Percentiles rank a stretch among this genome's conserved stretches.
Evolutionary conservation across 352 stramenopile genomes (phyloP).

Genomic region (Phytophthora fragariae): DNA sequence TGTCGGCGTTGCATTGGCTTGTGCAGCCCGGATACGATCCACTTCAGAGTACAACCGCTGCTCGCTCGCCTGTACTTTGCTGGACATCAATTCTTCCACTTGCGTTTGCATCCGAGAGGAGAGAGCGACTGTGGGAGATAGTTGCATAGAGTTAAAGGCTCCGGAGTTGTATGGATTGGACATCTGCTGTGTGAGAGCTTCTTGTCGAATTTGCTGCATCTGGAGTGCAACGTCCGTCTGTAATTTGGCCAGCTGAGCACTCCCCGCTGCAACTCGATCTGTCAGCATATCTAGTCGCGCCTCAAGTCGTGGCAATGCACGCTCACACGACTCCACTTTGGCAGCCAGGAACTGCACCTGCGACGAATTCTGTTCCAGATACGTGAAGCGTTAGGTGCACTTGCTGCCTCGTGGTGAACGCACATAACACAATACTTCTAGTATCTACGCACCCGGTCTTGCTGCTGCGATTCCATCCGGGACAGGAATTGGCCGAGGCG

Average conservation of each 20-base stretch:
- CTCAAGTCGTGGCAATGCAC: conserved; percentile 64
- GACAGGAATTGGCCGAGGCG: conserved; percentile 61
- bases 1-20: conserved; percentile 10
- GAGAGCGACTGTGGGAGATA: conserved; percentile 34
- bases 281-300: conserved; percentile 66
- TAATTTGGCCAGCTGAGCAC: conserved; percentile 53
- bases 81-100: conserved; percentile 55
- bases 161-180: conserved; percentile 19
- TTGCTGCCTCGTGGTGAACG: no score
- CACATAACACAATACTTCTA: no score
- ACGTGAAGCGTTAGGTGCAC: conserved; percentile 9
- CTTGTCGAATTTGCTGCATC: conserved; percentile 44
- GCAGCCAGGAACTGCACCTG: conserved; percentile 62
- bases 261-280: conserved; percentile 55
- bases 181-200: conserved; percentile 37
- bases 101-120: conserved; percentile 58
- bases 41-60: conserved; percentile 43
- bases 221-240: conserved; percentile 48
- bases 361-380: conserved; percentile 43
- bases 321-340: conserved; percentile 70
- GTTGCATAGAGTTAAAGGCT: conserved; percentile 16
- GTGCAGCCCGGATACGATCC: conserved; percentile 35
- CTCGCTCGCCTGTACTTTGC: conserved; percentile 44
- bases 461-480: conserved; percentile 67
- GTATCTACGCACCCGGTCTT: conserved; percentile 50